phyloP scores from a whole-genome alignment of 495 filamentous ascomycete species.

The Neurospora tetrasperma region DNA sequence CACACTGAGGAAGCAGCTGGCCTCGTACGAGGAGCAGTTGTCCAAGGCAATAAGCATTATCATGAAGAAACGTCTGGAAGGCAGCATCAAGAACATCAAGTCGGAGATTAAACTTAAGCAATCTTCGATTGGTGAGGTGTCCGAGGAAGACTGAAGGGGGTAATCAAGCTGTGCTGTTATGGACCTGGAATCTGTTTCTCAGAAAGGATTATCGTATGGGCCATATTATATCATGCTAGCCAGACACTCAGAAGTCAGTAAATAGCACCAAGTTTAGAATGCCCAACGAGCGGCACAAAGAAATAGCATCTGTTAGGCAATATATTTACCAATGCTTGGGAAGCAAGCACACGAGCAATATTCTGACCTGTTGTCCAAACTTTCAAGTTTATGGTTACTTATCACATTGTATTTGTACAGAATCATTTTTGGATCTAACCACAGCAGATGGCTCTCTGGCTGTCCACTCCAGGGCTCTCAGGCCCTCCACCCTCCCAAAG shows the following conservation, averaged over 20 bases:
- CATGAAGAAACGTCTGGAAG: conserved; percentile 41
- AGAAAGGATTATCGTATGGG: neutral
- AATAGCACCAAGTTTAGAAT: neutral
- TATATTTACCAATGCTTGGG: neutral
- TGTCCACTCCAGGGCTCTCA: neutral
- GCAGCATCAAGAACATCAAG: conserved; percentile 43
- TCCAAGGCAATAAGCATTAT: conserved; percentile 31
- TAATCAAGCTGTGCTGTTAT: neutral
- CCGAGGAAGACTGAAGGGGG: conserved; percentile 27
- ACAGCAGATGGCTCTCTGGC: neutral
- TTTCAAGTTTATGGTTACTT: neutral
- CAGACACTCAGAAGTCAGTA: neutral
- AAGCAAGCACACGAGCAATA: neutral
- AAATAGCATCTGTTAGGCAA: neutral
- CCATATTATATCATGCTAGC: neutral
- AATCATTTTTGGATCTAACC: neutral
- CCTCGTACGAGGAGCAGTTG: conserved; percentile 27
- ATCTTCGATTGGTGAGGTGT: conserved; percentile 37
- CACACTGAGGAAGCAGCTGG: conserved; percentile 38
- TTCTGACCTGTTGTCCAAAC: too few relatives aligned
- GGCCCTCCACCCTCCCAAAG: neutral
- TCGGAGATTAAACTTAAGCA: conserved; percentile 50
- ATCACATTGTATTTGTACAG: neutral
- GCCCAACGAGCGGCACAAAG: neutral
- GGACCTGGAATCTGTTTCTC: neutral